Percentiles rank a stretch among this genome's conserved stretches.
Conservation (phyloP, 352 stramenopile genomes). For the Globisporangium spinosum region DNA sequence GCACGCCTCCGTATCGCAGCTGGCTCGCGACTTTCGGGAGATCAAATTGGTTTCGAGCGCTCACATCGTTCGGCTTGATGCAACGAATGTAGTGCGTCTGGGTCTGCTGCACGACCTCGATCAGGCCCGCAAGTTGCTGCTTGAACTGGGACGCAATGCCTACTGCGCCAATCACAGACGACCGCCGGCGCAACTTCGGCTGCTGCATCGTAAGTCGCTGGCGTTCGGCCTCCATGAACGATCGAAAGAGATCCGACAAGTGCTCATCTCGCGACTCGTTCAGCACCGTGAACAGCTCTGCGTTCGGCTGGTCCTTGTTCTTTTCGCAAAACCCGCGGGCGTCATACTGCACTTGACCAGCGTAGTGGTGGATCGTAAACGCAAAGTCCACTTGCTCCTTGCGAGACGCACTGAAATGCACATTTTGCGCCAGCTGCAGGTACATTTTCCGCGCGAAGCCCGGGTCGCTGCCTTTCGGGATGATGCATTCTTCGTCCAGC, state of each 20-base stretch:
- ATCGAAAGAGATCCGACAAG: slow-evolving; percentile 61
- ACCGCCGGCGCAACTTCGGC: slow-evolving; percentile 51
- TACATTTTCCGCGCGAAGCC: slow-evolving; percentile 78
- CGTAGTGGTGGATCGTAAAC: slow-evolving; percentile 84
- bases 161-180: slow-evolving; percentile 64
- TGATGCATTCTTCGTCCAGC: slow-evolving; percentile 83
- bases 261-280: slow-evolving; percentile 55
- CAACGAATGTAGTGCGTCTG: slow-evolving; percentile 98
- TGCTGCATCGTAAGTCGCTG: slow-evolving; percentile 28
- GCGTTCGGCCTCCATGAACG: slow-evolving; percentile 58
- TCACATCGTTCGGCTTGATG: slow-evolving; percentile 97
- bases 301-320: slow-evolving; percentile 86
- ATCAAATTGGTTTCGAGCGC: slow-evolving; percentile 89
- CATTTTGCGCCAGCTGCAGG: slow-evolving; percentile 52
- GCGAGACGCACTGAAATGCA: slow-evolving; percentile 54
- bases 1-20: slow-evolving; percentile 76
- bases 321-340: slow-evolving; percentile 82
- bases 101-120: slow-evolving; percentile 92
- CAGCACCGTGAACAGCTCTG: slow-evolving; percentile 65
- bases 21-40: slow-evolving; percentile 68
- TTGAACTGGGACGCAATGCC: slow-evolving; percentile 92
- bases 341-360: slow-evolving; percentile 69
- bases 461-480: slow-evolving; percentile 74
- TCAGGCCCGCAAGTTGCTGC: slow-evolving; percentile 89
- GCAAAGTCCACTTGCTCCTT: slow-evolving; percentile 65